Conservation (phyloP, 106 monocot genomes). For the Phalaenopsis aphrodite region DNA sequence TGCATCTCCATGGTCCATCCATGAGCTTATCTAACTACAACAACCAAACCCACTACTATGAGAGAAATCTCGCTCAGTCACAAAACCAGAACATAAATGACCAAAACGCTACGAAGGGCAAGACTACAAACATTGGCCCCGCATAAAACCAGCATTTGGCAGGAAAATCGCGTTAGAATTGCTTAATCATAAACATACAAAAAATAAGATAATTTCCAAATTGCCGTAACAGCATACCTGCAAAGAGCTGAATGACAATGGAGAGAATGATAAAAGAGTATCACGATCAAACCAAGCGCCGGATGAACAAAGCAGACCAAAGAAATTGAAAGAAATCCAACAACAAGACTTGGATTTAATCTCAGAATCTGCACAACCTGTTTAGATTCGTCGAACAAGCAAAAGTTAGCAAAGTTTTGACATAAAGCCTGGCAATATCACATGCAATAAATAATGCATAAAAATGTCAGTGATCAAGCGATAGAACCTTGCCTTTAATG, state of each 20-base stretch:
- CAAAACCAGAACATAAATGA: neutral
- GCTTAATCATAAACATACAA: neutral
- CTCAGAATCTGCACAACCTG: slow-evolving; percentile 70
- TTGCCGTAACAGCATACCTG: slow-evolving; percentile 44
- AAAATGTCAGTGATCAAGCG: neutral
- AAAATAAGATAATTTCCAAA: neutral
- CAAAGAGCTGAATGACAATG: slow-evolving; percentile 68
- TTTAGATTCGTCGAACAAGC: slow-evolving; percentile 16
- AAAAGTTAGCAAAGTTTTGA: neutral
- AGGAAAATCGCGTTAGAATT: neutral
- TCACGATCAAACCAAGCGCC: slow-evolving; percentile 65
- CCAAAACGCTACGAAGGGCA: neutral
- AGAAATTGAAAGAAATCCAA: slow-evolving; percentile 58
- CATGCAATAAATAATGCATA: neutral
- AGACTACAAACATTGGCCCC: neutral
- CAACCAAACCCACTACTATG: no score
- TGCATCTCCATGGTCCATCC: no score
- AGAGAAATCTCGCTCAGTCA: no score
- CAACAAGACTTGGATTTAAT: slow-evolving; percentile 48
- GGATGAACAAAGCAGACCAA: slow-evolving; percentile 89
- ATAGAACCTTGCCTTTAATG: slow-evolving; percentile 51
- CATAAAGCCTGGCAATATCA: neutral
- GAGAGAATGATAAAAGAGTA: slow-evolving; percentile 69
- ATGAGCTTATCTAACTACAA: no score
- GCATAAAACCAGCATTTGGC: neutral